Conservation (phyloP, 306 rosid species). For the Dalbergia cochinchinensis region DNA sequence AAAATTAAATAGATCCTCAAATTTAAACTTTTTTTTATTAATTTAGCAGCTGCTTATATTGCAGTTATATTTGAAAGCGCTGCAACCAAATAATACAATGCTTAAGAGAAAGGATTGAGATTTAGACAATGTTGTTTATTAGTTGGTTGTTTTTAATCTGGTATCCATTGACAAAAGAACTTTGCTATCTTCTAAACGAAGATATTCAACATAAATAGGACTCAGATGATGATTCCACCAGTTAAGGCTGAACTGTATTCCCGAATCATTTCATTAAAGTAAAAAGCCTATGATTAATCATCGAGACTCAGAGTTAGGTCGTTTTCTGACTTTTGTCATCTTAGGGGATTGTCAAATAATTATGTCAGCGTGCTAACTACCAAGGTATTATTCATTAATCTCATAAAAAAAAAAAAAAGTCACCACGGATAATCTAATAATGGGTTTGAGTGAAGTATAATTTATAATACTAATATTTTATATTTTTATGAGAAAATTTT, state of each 20-base stretch:
- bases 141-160: neutral
- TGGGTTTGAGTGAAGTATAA: too few species aligned
- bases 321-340: slow-evolving; percentile 3
- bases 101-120: slow-evolving; percentile 17
- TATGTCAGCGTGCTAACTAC: neutral
- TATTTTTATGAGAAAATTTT: too few species aligned
- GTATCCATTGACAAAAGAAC: neutral
- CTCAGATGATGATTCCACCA: slow-evolving; percentile 36
- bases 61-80: neutral
- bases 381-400: too few species aligned
- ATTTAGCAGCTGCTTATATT: neutral
- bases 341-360: neutral
- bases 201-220: neutral
- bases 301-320: neutral
- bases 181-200: neutral
- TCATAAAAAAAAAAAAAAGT: too few species aligned
- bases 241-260: slow-evolving; percentile 33
- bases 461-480: too few species aligned
- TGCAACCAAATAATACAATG: neutral
- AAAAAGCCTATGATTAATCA: slow-evolving; percentile 1
- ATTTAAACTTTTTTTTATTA: neutral
- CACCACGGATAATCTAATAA: too few species aligned
- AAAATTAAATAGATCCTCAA: too few species aligned
- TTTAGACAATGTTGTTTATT: neutral
- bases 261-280: slow-evolving; percentile 12